Percentiles rank a stretch among this genome's conserved stretches.
Evolutionary conservation across 768 basidiomycete species (phyloP).

Genomic region (Boletus sensibilis): DNA sequence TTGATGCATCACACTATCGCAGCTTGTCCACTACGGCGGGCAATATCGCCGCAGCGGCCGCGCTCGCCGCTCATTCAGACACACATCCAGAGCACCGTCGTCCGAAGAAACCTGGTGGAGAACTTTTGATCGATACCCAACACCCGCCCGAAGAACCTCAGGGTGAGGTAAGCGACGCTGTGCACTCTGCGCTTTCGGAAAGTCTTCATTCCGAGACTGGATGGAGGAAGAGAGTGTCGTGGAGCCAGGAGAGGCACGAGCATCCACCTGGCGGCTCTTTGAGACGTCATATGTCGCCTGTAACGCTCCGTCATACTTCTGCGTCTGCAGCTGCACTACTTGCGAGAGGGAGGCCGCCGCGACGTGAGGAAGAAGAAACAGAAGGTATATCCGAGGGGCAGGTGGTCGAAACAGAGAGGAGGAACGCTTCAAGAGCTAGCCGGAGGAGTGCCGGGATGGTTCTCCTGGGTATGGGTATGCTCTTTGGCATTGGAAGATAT

Average conservation of each 20-base stretch:
- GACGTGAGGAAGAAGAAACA: conserved; percentile 37
- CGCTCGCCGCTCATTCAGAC: conserved; percentile 64
- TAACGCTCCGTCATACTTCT: conserved; percentile 34
- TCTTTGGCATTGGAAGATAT: conserved; percentile 67
- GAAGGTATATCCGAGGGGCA: conserved; percentile 23
- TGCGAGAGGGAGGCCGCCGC: conserved; percentile 46
- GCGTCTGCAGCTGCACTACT: conserved; percentile 19
- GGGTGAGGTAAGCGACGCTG: conserved; percentile 52
- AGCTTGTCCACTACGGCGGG: conserved; percentile 67
- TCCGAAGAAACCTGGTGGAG: conserved; percentile 28
- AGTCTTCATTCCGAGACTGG: conserved; percentile 78
- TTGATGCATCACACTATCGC: conserved; percentile 65
- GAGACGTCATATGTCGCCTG: conserved; percentile 34
- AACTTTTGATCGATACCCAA: conserved; percentile 22
- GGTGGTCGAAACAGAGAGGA: conserved; percentile 22
- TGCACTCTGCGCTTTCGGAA: conserved; percentile 59
- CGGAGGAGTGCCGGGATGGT: conserved; percentile 75
- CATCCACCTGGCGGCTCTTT: conserved; percentile 41
- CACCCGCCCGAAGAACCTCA: conserved; percentile 24
- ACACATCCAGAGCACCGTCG: conserved; percentile 38
- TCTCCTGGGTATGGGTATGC: conserved; percentile 72
- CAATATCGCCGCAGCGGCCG: conserved; percentile 70
- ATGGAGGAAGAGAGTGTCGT: conserved; percentile 58
- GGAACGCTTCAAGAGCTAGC: conserved; percentile 59
- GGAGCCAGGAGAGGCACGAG: conserved; percentile 72